Evolutionary conservation across 2,329 filamentous ascomycete genomes (phyloP).

Genomic region (Blastomyces percursus): DNA sequence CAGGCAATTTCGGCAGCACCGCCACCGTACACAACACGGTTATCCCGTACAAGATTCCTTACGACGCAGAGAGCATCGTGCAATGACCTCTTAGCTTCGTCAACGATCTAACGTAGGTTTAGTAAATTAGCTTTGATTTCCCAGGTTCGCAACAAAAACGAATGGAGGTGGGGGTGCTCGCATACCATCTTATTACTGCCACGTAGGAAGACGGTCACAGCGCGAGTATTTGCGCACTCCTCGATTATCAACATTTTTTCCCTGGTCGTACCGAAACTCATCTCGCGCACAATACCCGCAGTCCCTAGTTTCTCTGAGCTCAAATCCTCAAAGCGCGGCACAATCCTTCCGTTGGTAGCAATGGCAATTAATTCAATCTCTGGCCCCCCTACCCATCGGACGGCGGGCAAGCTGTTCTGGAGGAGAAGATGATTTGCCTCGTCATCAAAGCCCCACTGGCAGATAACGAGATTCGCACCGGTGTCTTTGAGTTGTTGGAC

Average conservation of each 20-base stretch:
- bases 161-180: slow-evolving; percentile 12
- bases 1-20: slow-evolving; percentile 96
- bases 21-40: slow-evolving; percentile 93
- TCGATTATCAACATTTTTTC: slow-evolving; percentile 99
- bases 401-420: slow-evolving; percentile 90
- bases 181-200: slow-evolving; percentile 98
- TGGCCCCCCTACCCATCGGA: slow-evolving; percentile 94
- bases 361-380: slow-evolving; percentile 99
- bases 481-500: slow-evolving; percentile 96
- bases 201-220: slow-evolving; percentile 90
- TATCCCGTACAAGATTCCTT: slow-evolving; percentile 88
- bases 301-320: slow-evolving; percentile 80
- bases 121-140: slow-evolving; percentile 3
- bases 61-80: slow-evolving; percentile 98
- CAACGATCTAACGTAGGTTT: slow-evolving; percentile 61
- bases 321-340: slow-evolving; percentile 92
- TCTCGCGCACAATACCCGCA: slow-evolving; percentile 82
- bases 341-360: slow-evolving; percentile 94
- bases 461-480: slow-evolving; percentile 93
- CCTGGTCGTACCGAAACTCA: slow-evolving; percentile 92
- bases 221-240: slow-evolving; percentile 94
- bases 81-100: slow-evolving; percentile 93
- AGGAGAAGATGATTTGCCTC: slow-evolving; percentile 96
- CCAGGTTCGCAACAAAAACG: not conserved
- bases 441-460: slow-evolving; percentile 99